Evolutionary conservation across 495 filamentous ascomycete genomes (phyloP).

Genomic region (Hypoxylon cercidicola): DNA sequence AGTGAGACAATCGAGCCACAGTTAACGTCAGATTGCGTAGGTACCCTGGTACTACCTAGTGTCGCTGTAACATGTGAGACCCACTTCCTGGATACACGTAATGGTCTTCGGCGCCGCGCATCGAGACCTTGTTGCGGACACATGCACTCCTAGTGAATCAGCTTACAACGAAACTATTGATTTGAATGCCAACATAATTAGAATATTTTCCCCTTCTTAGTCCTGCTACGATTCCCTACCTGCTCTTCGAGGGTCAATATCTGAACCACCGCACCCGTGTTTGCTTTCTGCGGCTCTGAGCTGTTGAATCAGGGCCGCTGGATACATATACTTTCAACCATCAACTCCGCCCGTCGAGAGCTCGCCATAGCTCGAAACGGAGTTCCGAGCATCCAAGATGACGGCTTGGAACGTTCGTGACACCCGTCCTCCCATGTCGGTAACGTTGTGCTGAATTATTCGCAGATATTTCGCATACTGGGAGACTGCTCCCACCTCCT

Average conservation of each 20-base stretch:
- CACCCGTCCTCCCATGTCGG: background rate
- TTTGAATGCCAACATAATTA: slow-evolving; percentile 17
- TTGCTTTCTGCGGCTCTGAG: slow-evolving; percentile 39
- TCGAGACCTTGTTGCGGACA: slow-evolving; percentile 23
- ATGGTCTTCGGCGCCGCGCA: slow-evolving; percentile 25
- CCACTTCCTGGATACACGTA: slow-evolving; percentile 39
- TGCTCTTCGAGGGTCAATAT: slow-evolving; percentile 8
- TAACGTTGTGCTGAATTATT: background rate
- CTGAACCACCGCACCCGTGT: background rate
- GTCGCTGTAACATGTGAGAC: slow-evolving; percentile 5
- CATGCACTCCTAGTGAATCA: slow-evolving; percentile 8
- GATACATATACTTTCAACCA: slow-evolving; percentile 4
- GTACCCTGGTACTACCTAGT: background rate
- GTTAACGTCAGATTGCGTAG: slow-evolving; percentile 3
- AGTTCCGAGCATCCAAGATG: slow-evolving; percentile 25
- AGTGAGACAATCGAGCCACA: slow-evolving; percentile 9
- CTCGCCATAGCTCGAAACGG: slow-evolving; percentile 20
- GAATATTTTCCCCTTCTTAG: background rate
- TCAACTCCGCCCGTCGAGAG: slow-evolving; percentile 1
- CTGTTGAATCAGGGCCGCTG: slow-evolving; percentile 34
- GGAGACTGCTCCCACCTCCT: slow-evolving; percentile 84
- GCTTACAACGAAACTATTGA: slow-evolving; percentile 23
- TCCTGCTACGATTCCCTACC: background rate
- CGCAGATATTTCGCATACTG: slow-evolving; percentile 80
- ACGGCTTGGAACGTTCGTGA: slow-evolving; percentile 36